Base-by-base conservation (phyloP, 441 rosid species). In the Syzygium syzygioides region DNA sequence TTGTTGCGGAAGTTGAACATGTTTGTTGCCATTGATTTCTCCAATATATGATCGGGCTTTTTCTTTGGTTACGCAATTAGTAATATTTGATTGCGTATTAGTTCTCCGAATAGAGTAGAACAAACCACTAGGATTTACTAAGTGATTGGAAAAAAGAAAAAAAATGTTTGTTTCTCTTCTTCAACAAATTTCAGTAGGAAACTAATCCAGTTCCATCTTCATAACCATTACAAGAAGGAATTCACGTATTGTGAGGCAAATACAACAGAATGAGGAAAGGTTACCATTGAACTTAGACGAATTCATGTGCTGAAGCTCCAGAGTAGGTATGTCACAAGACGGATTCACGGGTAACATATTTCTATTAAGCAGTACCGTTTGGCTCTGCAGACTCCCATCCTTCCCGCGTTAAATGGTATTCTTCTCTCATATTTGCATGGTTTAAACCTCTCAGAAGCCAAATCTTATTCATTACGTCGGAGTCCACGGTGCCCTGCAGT, bases 341-440 rank as follows among this genome's bases (percentile, higher is more conserved):
- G 37, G 37, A 37, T 3, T 37, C 37, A 37, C 4, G 37, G 4
- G 37, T 37, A 37, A 37, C 37, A 37, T 37, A 37, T 37, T 37
- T 37, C 37, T 37, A 37, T 37, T 37, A 37, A 37, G 37, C 37
- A 37, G 37, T 4, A 37, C 37, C 37, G 37, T 37, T 37, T 37
- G 37, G 37, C 37, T 37, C 37, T 37, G 4, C 4, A 37, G 59
- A 56, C 14, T 56, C 26, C 20, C 20, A 25, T 20, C 23, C 4
- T 56, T 55, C n/a, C 20, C 26, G 4, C 25, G 94, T 95, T 59
- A 96, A 92, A 92, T 96, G 98, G 88, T 97, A 95, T 91, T 98
- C 98, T 87, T 94, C 97, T 93, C 99, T 93, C 55, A 76, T 90
- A 86, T 37, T 89, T 71, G 88, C 93, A 9, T 55, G 90, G 32